Conservation (phyloP, 495 filamentous ascomycete genomes). For the Barbatosphaeria neglecta region DNA sequence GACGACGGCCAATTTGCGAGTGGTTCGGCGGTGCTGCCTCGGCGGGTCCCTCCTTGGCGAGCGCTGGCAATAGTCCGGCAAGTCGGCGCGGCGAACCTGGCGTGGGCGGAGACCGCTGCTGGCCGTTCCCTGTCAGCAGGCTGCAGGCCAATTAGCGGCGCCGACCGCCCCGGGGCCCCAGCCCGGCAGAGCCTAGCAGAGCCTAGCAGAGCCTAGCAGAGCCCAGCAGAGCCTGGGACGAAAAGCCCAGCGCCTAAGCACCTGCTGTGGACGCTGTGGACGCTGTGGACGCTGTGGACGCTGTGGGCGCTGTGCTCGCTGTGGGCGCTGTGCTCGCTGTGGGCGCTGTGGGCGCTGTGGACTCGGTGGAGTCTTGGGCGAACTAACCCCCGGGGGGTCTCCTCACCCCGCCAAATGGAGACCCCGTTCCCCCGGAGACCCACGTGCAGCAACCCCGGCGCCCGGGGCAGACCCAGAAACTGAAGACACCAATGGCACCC, state of each 20-base stretch:
- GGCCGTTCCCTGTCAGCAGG: background rate
- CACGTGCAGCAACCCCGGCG: background rate
- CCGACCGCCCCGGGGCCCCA: background rate
- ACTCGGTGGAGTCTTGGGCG: background rate
- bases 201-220: no score
- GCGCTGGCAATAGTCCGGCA: background rate
- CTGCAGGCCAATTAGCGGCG: background rate
- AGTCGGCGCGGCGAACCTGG: background rate
- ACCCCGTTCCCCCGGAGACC: background rate
- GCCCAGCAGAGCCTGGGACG: no score
- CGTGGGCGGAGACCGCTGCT: background rate
- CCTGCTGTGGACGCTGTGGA: no score
- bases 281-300: no score
- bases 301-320: no score
- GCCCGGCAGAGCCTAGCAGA: no score
- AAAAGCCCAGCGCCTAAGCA: no score
- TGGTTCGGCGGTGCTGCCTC: background rate
- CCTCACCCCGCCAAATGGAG: background rate
- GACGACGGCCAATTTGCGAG: background rate
- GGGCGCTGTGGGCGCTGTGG: no score
- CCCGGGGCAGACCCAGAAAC: background rate
- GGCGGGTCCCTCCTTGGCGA: background rate
- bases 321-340: no score
- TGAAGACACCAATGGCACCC: background rate
- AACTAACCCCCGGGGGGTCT: background rate